Evolutionary conservation across 345 rosid species (phyloP), one percentile per base, ranked within the genome.

Genomic region (Excoecaria cochinchinensis): DNA sequence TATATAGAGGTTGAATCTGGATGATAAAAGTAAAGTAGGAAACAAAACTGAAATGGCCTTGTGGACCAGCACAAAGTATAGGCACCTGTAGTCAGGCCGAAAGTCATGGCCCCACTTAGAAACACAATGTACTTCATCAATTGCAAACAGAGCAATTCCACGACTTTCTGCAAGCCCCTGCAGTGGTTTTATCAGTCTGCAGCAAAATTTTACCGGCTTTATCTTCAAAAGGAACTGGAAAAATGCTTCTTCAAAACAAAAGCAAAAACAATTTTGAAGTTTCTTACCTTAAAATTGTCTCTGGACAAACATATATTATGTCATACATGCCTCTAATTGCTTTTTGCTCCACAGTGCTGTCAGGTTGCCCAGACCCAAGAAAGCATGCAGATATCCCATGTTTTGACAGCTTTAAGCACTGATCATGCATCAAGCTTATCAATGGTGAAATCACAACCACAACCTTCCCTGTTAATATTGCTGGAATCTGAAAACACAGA

Each of bases 31-130:
- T 22, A 46, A 48, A 4, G 13, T 24, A 9, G 44, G 5, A 3
- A 14, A 25, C 19, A 36, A 36, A 8, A 8, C 19, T 17, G 14
- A 47, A 21, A 17, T 8, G 46, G 58, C 73, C 53, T 61, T 59
- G 40, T 9, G 21, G 38, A 63, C 24, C 40, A 40, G 66, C 40
- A n/a, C 10, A 52, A 17, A 66, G 69, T 73, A 47, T 17, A 48
- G 31, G 36, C 64, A 91, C 98, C 98, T 82, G 78, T 90, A 94
- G 78, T 84, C 88, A 4, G 93, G 96, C 59, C 97, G 92, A 82
- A 94, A 94, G 82, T 92, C 93, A 85, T 94, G 97, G 77, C 98
- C 97, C 98, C 98, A 94, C 76, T 92, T 92, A 55, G 98, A 94
- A 77, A 94, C 90, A 76, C 98, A 94, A 77, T 94, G 98, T 6